These are phyloP conservation scores for Chaetomiaceae sp. DNA, from an alignment of 2,329 filamentous ascomycete genomes.

Conservation along the genomic window DNA sequence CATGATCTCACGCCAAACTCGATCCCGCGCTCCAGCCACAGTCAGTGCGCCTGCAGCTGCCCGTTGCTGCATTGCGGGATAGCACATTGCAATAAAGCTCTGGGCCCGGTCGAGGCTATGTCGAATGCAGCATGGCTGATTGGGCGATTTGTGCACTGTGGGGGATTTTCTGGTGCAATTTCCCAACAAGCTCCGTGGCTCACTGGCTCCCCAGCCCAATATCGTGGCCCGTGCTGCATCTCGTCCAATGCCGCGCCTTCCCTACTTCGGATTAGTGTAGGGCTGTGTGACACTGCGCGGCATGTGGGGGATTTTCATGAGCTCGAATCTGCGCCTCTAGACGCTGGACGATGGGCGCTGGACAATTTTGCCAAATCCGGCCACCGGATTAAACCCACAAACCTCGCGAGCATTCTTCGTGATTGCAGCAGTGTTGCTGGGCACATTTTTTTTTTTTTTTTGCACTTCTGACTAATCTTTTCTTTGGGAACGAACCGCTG, in stretches of 20 bases:
- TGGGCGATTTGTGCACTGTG: background rate
- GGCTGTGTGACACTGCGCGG: slow-evolving; percentile 11
- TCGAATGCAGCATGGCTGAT: slow-evolving; percentile 1
- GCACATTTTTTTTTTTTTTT: no score
- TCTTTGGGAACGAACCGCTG: no score
- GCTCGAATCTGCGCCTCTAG: slow-evolving; percentile 11
- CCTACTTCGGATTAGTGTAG: slow-evolving; percentile 13
- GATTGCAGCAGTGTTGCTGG: background rate
- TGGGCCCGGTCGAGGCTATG: background rate
- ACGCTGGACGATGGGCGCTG: background rate
- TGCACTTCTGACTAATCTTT: no score
- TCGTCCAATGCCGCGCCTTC: background rate
- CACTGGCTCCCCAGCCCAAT: background rate
- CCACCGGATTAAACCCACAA: background rate
- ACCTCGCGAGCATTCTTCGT: background rate
- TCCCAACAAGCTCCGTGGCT: no score
- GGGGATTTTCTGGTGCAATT: slow-evolving; percentile 7
- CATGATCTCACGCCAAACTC: no score
- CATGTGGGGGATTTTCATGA: slow-evolving; percentile 15
- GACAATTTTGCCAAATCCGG: slow-evolving; percentile 11
- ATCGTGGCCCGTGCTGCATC: slow-evolving; percentile 12
- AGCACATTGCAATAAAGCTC: no score
- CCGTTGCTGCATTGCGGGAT: no score
- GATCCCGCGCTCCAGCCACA: slow-evolving; percentile 12
- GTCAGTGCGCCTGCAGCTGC: background rate